Conservation (phyloP, 2,329 filamentous ascomycete species). For the Chaetothyriales sp. region DNA sequence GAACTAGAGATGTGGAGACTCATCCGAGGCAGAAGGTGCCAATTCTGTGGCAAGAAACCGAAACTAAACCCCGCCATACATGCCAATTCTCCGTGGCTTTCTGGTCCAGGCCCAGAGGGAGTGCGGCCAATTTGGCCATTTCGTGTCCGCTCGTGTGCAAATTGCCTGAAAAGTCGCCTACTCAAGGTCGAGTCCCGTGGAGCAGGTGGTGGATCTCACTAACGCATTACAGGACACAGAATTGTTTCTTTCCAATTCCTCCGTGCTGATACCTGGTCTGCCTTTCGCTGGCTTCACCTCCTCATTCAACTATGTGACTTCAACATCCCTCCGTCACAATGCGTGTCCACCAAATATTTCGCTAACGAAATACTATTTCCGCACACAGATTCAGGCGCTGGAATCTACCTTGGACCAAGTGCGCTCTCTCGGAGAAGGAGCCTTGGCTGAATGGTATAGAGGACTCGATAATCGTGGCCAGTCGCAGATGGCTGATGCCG, state of each 20-base stretch:
- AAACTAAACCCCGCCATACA: conserved; percentile 5
- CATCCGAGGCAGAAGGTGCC: conserved; percentile 46
- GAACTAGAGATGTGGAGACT: conserved; percentile 68
- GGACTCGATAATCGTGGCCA: conserved; percentile 52
- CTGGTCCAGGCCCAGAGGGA: conserved; percentile 46
- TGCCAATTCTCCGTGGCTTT: conserved; percentile 33
- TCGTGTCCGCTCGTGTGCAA: conserved; percentile 48
- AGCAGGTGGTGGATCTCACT: conserved; percentile 15
- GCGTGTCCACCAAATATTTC: conserved; percentile 32
- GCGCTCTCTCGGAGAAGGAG: conserved; percentile 49
- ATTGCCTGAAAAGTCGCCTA: conserved; percentile 46
- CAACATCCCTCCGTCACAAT: conserved; percentile 39
- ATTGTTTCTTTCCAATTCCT: conserved; percentile 48
- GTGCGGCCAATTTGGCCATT: conserved; percentile 59
- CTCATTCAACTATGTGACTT: conserved; percentile 45
- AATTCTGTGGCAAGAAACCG: conserved; percentile 44
- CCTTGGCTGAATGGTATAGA: conserved; percentile 64
- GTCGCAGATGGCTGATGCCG: conserved; percentile 43
- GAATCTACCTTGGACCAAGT: conserved; percentile 48
- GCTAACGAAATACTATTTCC: conserved; percentile 52
- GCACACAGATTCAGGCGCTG: conserved; percentile 46
- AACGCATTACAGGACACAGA: conserved; percentile 48
- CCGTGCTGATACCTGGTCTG: conserved; percentile 50
- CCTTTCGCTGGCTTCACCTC: conserved; percentile 52
- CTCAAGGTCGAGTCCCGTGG: conserved; percentile 44